Conservation (phyloP, 2,329 filamentous ascomycete species). For the Claviceps pazoutovae region DNA sequence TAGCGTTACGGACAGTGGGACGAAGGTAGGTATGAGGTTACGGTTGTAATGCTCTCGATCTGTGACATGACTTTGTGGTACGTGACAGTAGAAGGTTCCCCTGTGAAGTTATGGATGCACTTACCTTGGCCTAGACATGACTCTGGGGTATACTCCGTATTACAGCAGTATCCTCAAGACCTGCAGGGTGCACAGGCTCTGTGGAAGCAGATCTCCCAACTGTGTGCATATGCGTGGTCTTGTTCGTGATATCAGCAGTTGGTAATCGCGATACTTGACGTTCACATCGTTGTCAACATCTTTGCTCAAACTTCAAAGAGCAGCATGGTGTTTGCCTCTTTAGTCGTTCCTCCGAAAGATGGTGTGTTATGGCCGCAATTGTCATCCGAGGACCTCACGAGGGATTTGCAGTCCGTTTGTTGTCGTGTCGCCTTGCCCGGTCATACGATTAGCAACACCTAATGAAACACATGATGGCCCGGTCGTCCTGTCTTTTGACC, state of each 20-base stretch:
- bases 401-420: neutral
- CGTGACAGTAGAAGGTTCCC: no score
- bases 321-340: neutral
- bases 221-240: neutral
- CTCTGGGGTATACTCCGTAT: no score
- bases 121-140: neutral
- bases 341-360: neutral
- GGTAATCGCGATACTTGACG: no score
- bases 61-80: no score
- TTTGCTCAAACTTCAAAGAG: neutral
- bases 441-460: neutral
- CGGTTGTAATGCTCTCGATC: no score
- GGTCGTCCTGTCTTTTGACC: neutral
- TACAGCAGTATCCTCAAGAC: neutral
- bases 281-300: no score
- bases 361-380: neutral
- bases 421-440: neutral
- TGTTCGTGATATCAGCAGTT: no score
- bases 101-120: no score
- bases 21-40: no score
- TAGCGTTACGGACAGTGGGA: neutral
- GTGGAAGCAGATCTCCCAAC: neutral
- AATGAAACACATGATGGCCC: neutral
- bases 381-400: neutral
- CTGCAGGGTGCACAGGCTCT: neutral